phyloP scores from a whole-genome alignment of 345 rosid species.

The Salix koriyanagi region DNA sequence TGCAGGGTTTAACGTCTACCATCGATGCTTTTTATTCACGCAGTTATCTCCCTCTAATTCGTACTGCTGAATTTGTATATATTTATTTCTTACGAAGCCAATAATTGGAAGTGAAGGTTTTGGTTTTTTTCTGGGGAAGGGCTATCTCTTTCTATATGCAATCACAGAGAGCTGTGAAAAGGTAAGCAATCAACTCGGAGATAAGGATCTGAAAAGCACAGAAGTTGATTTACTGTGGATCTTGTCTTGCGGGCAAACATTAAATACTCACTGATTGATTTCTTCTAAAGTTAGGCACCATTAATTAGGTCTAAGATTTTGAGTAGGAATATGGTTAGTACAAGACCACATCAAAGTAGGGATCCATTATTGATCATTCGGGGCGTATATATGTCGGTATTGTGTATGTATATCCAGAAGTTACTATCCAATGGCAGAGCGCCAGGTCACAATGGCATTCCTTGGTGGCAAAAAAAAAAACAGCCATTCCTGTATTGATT shows the following conservation, averaged over 20 bases:
- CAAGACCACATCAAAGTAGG: too few species aligned
- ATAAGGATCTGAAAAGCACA: neutral
- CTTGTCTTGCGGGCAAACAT: neutral
- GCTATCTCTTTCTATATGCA: neutral
- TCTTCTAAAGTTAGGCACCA: too few species aligned
- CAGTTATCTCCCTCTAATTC: neutral
- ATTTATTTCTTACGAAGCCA: too few species aligned
- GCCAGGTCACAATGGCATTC: neutral
- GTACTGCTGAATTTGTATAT: neutral
- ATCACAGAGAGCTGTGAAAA: neutral
- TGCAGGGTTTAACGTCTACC: too few species aligned
- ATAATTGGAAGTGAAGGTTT: neutral
- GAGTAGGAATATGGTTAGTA: too few species aligned
- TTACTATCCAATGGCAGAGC: neutral
- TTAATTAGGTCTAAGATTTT: too few species aligned
- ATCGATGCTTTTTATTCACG: too few species aligned
- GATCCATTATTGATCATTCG: too few species aligned
- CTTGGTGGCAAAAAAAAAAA: neutral
- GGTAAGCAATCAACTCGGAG: neutral
- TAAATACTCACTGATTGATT: neutral
- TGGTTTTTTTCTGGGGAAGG: neutral
- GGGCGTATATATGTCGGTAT: too few species aligned
- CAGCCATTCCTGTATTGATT: neutral
- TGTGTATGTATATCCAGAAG: too few species aligned
- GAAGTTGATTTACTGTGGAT: neutral